phyloP scores from a whole-genome alignment of 257 asterid species.

The Solanum habrochaites region DNA sequence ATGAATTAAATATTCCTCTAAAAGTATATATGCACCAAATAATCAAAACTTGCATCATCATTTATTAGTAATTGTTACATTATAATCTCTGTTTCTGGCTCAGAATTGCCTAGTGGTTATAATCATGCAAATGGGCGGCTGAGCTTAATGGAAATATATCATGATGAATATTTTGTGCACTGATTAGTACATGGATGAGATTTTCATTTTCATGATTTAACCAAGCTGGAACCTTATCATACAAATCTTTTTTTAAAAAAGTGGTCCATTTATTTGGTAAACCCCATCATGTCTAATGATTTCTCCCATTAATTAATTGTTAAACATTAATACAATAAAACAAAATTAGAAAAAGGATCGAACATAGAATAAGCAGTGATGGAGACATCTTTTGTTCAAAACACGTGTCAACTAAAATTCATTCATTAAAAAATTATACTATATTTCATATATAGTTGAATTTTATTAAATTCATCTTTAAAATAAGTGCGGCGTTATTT shows the following conservation, averaged over 20 bases:
- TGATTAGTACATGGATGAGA: neutral
- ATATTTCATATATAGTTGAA: too few relatives aligned
- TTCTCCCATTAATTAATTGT: neutral
- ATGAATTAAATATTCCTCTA: neutral
- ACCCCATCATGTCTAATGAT: neutral
- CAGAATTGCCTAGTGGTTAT: neutral
- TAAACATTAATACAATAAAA: neutral
- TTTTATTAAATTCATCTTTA: too few relatives aligned
- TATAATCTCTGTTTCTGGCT: neutral
- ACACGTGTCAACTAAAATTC: neutral
- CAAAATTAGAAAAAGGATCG: neutral
- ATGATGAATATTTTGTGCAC: neutral
- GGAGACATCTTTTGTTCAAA: neutral
- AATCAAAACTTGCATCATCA: neutral
- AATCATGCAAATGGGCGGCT: neutral
- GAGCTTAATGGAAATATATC: neutral
- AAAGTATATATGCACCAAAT: neutral
- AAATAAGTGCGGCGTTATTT: neutral
- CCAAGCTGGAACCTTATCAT: neutral
- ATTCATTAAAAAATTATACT: neutral
- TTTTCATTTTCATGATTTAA: neutral
- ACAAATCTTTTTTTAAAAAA: neutral
- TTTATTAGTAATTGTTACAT: neutral
- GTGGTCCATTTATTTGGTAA: neutral
- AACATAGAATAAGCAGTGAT: neutral